These are phyloP conservation scores for Naumovozyma castellii DNA, from an alignment of 805 yeast species.

Conservation along the genomic window DNA sequence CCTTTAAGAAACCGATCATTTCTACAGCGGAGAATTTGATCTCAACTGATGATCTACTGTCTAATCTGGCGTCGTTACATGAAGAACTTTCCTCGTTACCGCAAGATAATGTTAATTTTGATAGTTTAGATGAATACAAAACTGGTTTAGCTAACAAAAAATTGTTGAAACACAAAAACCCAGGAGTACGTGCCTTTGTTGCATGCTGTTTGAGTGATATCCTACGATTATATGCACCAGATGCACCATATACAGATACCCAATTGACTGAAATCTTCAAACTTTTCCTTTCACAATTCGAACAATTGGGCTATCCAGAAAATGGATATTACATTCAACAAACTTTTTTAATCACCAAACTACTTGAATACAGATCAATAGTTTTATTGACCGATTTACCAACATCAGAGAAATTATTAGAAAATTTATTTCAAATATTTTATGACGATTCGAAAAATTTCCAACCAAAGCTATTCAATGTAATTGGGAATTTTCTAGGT, in stretches of 20 bases:
- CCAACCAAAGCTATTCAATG: constrained; percentile 46
- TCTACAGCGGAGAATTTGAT: constrained; percentile 51
- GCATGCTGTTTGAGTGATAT: constrained; percentile 73
- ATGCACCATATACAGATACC: constrained; percentile 69
- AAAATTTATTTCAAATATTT: constrained; percentile 48
- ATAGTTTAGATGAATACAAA: constrained; percentile 38
- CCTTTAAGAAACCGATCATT: constrained; percentile 40
- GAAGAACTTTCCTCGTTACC: constrained; percentile 55
- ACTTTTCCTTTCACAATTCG: constrained; percentile 55
- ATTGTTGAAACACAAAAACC: constrained; percentile 49
- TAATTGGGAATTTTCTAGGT: constrained; percentile 60
- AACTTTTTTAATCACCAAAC: constrained; percentile 51
- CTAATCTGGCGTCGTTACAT: constrained; percentile 47
- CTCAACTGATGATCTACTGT: constrained; percentile 50
- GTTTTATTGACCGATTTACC: constrained; percentile 70
- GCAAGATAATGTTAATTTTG: constrained; percentile 47
- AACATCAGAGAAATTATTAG: constrained; percentile 45
- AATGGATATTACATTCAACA: constrained; percentile 56
- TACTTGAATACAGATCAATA: constrained; percentile 68
- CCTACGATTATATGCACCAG: constrained; percentile 73
- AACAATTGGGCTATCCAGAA: constrained; percentile 43
- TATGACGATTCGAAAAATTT: constrained; percentile 43
- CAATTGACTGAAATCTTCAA: constrained; percentile 59
- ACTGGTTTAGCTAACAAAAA: constrained; percentile 49
- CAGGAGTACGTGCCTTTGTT: constrained; percentile 57